Percentiles rank a stretch among this genome's conserved stretches.
Evolutionary conservation across 805 yeast genomes (phyloP).

Genomic region (Candida nemodendra): DNA sequence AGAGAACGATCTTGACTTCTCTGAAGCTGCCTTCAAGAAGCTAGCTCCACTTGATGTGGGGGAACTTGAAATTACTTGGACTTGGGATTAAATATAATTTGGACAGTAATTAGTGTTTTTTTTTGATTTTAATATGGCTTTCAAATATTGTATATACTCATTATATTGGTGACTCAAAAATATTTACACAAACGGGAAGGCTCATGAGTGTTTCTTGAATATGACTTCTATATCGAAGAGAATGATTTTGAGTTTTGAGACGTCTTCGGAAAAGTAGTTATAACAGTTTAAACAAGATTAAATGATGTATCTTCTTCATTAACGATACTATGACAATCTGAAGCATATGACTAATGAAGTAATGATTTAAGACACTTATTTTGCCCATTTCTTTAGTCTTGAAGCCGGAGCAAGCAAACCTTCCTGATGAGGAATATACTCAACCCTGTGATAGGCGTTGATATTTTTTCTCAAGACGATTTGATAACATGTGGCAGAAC

Average conservation of each 20-base stretch:
- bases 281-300: too few relatives aligned
- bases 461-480: constrained; percentile 86
- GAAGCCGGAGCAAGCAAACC: constrained; percentile 63
- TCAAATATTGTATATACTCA: too few relatives aligned
- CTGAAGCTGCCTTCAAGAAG: constrained; percentile 49
- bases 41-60: constrained; percentile 48
- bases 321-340: too few relatives aligned
- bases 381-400: constrained; percentile 59
- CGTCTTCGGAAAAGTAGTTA: too few relatives aligned
- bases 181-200: too few relatives aligned
- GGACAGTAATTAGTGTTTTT: too few relatives aligned
- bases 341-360: neutral
- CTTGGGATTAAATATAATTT: constrained; percentile 37
- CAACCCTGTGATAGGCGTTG: constrained; percentile 79
- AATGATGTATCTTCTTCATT: too few relatives aligned
- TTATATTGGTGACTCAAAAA: too few relatives aligned
- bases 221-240: too few relatives aligned
- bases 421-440: constrained; percentile 74
- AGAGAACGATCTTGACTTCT: constrained; percentile 47
- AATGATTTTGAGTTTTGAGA: too few relatives aligned
- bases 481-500: constrained; percentile 90
- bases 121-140: too few relatives aligned
- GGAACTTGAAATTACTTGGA: constrained; percentile 47
- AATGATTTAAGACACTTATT: constrained; percentile 21
- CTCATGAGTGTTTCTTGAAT: too few relatives aligned